Evolutionary conservation across 495 filamentous ascomycete species (phyloP), one percentile per base, ranked within the genome.

Genomic region (Hypoxylon trugodes): DNA sequence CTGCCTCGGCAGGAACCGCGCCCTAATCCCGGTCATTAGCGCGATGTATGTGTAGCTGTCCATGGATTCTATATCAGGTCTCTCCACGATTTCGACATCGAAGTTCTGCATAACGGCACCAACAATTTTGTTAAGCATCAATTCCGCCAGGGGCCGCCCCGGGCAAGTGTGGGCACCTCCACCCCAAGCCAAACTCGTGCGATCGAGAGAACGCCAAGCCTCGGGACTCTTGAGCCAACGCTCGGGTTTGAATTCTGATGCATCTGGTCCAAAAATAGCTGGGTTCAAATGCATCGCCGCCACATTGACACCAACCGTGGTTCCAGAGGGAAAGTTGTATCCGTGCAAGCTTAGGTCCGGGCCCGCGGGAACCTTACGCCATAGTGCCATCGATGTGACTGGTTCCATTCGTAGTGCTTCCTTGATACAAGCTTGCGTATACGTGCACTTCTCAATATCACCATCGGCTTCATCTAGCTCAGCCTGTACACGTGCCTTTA

Each of bases 121-220:
- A 6, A 90, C 80, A 2, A 88, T 68, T 71, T 90, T 91, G 51
- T 81, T 80, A 12, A 90, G 77, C 61, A 90, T 82, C 68, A 90
- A 61, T 69, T 86, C 76, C 21, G 82, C 82, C 42, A 91, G 77
- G 58, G 90, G 87, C 56, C 83, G 82, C 3, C 89, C 89, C 52
- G 90, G 88, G 70, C 89, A 91, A 2, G 84, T 82, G 30, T 89
- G 73, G 4, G 77, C 76, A n/a, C 89, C 89, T 0, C 82, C 86
- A 8, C 89, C 87, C 75, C 89, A 92, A 22, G 73, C 77, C 10
- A 85, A 71, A 61, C 76, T 79, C 38, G 35, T 69, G 61, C 59
- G 71, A 6, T 48, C 45, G n/a, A 48, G 45, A 1, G 7, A 1
- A 45, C 80, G 78, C 82, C 82, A 83, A 24, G 68, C 72, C 25